A percentile compares a stretch with the other conserved stretches of the same genome.
Evolutionary conservation across 495 filamentous ascomycete species (phyloP).

Genomic region (Thermothielavioides terrestris): DNA sequence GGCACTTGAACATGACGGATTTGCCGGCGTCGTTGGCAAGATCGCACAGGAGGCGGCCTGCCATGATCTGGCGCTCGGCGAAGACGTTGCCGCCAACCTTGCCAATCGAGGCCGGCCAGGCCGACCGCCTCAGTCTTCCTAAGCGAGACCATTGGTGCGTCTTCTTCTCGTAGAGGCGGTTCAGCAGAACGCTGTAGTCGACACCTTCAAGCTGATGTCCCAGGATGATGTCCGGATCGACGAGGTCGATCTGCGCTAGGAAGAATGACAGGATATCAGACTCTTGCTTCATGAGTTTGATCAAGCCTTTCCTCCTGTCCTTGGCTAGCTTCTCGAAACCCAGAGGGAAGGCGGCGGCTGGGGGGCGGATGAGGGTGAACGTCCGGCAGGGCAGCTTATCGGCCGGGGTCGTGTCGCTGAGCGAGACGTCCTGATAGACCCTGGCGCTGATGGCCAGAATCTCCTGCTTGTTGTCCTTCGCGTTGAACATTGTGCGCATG

Average conservation of each 20-base stretch:
- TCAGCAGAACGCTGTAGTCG: constrained; percentile 85
- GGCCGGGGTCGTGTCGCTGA: constrained; percentile 78
- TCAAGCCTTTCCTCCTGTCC: constrained; percentile 54
- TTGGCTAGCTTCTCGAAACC: constrained; percentile 69
- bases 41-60: constrained; percentile 87
- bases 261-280: constrained; percentile 76
- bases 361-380: constrained; percentile 84
- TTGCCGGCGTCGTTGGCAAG: constrained; percentile 94
- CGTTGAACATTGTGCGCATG: constrained; percentile 78
- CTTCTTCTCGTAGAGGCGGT: constrained; percentile 79
- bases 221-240: constrained; percentile 88
- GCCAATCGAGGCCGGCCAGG: constrained; percentile 85
- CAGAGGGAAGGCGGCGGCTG: constrained; percentile 62
- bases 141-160: constrained; percentile 89
- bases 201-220: constrained; percentile 97
- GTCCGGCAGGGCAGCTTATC: constrained; percentile 83
- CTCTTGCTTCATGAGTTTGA: constrained; percentile 76
- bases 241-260: constrained; percentile 73
- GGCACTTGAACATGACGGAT: constrained; percentile 93
- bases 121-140: constrained; percentile 69
- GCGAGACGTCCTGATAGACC: constrained; percentile 81
- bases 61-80: constrained; percentile 78
- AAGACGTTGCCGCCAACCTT: constrained; percentile 83
- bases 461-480: constrained; percentile 93
- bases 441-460: constrained; percentile 83